phyloP scores from a whole-genome alignment of 208 protist genomes.

The Leishmania amazonensis region DNA sequence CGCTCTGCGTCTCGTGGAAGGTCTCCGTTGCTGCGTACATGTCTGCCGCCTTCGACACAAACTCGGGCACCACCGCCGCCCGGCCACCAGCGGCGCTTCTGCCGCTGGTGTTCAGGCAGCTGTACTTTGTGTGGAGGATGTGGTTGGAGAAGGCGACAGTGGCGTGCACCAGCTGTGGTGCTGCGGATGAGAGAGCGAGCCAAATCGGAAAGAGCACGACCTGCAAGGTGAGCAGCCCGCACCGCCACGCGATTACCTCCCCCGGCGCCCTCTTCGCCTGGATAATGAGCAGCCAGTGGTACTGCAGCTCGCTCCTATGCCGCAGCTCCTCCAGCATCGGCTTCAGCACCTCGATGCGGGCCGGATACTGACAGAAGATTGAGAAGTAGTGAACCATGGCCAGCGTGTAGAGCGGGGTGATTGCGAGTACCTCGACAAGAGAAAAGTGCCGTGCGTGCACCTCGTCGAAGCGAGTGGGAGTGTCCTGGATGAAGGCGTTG shows the following conservation, averaged over 20 bases:
- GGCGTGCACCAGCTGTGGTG: conserved; percentile 79
- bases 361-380: conserved; percentile 69
- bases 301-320: conserved; percentile 52
- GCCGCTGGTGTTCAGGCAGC: conserved; percentile 43
- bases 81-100: conserved; percentile 1
- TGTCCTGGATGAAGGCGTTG: conserved; percentile 78
- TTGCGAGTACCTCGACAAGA: conserved; percentile 63
- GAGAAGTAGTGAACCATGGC: conserved; percentile 88
- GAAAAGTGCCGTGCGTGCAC: conserved; percentile 77
- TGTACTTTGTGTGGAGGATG: conserved; percentile 78
- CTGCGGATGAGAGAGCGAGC: conserved; percentile 52
- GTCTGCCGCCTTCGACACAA: conserved; percentile 44
- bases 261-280: conserved; percentile 40
- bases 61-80: conserved; percentile 36
- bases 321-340: conserved; percentile 53
- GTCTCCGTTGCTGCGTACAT: conserved; percentile 39
- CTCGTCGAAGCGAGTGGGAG: conserved; percentile 68
- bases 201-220: conserved; percentile 70
- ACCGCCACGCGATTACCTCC: conserved; percentile 55
- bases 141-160: conserved; percentile 64
- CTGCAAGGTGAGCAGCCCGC: conserved; percentile 49
- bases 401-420: conserved; percentile 72
- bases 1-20: conserved; percentile 60
- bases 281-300: conserved; percentile 57
- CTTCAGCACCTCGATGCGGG: conserved; percentile 41